Base-by-base conservation (phyloP, 495 filamentous ascomycete genomes). In the Hypoxylon perforatum region DNA sequence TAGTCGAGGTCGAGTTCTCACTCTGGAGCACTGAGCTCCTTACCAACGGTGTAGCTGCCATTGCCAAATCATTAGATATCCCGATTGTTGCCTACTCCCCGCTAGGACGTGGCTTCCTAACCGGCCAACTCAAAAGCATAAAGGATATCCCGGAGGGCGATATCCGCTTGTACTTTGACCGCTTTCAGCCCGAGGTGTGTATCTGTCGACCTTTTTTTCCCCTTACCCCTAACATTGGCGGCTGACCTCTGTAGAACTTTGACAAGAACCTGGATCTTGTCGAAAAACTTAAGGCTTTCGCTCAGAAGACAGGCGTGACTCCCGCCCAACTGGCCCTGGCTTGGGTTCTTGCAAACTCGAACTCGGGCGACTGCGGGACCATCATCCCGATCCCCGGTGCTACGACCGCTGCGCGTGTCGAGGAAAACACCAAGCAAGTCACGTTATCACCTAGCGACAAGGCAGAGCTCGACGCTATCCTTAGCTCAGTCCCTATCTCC, bases 371-470 rank as follows among this genome's bases (percentile, higher is more conserved):
- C 23, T 90, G 87, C n/a, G 46, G 46, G 28, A 83, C 81, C 5
- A 90, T 96, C 65, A 88, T 96, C 55, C 93, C 93, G 4, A 96
- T 97, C 62, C 93, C 92, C 1, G 93, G 93, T n/a, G 86, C 88
- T 9, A 88, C 83, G 17, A 80, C 76, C 1, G 77, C 66, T 1
- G 73, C 44, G 10, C 75, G 83, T 3, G 80, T 87, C 1, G 60
- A 72, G 35, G 86, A 88, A 74, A 89, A 88, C 69, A 56, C 68
- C 11, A 75, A 64, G 46, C 25, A 15, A 8, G 17, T 41, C 38
- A n/a, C n/a, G n/a, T n/a, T n/a, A n/a, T n/a, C n/a, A 41, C 38
- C 38, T 41, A 2, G 17, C 38, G 38, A 41, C 1, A 41, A 50
- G 73, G 70, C 62, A 1, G 42, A 25, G 48, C 41, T 35, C 41